These are phyloP conservation scores for Papiliotrema nemorosa DNA, from an alignment of 1,284 basidiomycete species.

Conservation along the genomic window DNA sequence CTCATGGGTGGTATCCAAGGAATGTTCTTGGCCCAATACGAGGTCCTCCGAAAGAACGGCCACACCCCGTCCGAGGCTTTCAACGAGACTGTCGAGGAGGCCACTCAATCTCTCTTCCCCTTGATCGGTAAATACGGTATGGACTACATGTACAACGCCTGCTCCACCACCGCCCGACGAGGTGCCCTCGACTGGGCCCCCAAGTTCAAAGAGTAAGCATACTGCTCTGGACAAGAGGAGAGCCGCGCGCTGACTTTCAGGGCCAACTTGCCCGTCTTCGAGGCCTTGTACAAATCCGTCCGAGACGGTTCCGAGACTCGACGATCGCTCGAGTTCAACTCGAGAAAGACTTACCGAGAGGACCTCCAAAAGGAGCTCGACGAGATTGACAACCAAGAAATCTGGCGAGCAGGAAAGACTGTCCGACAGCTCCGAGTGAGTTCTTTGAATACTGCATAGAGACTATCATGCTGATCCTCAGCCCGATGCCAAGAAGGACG, in stretches of 20 bases:
- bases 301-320: constrained; percentile 93
- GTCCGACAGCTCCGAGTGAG: constrained; percentile 49
- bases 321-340: constrained; percentile 95
- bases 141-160: constrained; percentile 99
- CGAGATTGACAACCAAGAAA: constrained; percentile 85
- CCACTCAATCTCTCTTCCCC: constrained; percentile 96
- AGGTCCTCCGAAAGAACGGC: constrained; percentile 97
- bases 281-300: constrained; percentile 89
- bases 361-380: constrained; percentile 91
- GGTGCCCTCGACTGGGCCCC: constrained; percentile 99
- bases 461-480: background rate
- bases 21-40: constrained; percentile 96
- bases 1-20: constrained; percentile 99
- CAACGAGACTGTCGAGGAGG: constrained; percentile 99
- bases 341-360: constrained; percentile 85
- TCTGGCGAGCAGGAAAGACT: constrained; percentile 85
- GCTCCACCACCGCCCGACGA: constrained; percentile 97
- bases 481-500: constrained; percentile 46
- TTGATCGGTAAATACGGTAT: constrained; percentile 94
- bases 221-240: background rate
- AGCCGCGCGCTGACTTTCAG: constrained; percentile 44
- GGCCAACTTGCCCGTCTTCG: constrained; percentile 89
- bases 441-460: constrained; percentile 1
- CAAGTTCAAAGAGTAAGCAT: constrained; percentile 66
- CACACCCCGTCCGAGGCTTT: constrained; percentile 96